These are phyloP conservation scores for Phytophthora cryptogea DNA, from an alignment of 352 stramenopile genomes.

Conservation along the genomic window DNA sequence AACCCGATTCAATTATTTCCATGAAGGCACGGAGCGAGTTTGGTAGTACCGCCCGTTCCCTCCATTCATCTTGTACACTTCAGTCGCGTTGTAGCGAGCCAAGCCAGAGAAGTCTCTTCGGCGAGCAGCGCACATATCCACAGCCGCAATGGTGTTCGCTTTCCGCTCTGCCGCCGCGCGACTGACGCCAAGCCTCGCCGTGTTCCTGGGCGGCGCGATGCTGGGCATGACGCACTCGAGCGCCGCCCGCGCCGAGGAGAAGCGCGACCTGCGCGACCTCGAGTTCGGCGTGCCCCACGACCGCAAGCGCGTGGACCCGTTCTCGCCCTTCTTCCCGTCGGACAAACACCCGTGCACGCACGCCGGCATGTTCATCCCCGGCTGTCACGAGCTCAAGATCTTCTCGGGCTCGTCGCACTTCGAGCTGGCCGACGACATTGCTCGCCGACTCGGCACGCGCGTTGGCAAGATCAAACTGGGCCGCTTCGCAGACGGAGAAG, in stretches of 20 bases:
- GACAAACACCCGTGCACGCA: constrained; percentile 92
- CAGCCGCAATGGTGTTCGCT: constrained; percentile 58
- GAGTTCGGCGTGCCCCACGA: constrained; percentile 87
- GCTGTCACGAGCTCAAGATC: constrained; percentile 93
- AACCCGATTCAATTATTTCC: not conserved
- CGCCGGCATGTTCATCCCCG: constrained; percentile 91
- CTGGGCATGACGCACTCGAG: constrained; percentile 47
- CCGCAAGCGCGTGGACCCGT: constrained; percentile 88
- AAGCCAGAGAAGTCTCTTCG: constrained; percentile 6
- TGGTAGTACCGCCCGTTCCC: not conserved
- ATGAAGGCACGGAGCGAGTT: too few species aligned
- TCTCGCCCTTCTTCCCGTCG: constrained; percentile 89
- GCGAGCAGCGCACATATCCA: not conserved
- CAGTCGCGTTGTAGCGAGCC: constrained; percentile 18
- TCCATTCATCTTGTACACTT: constrained; percentile 20
- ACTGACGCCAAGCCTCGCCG: constrained; percentile 44
- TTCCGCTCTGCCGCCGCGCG: constrained; percentile 52
- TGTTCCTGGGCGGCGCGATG: constrained; percentile 61
- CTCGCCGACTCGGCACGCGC: constrained; percentile 81
- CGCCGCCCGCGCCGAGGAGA: constrained; percentile 54
- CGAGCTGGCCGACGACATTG: constrained; percentile 91
- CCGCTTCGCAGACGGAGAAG: constrained; percentile 92
- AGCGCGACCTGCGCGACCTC: constrained; percentile 81
- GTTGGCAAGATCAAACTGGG: constrained; percentile 90
- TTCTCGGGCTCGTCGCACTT: constrained; percentile 92